These are phyloP conservation scores for Tephrocybe sp. DNA, from an alignment of 768 basidiomycete genomes.

Conservation along the genomic window DNA sequence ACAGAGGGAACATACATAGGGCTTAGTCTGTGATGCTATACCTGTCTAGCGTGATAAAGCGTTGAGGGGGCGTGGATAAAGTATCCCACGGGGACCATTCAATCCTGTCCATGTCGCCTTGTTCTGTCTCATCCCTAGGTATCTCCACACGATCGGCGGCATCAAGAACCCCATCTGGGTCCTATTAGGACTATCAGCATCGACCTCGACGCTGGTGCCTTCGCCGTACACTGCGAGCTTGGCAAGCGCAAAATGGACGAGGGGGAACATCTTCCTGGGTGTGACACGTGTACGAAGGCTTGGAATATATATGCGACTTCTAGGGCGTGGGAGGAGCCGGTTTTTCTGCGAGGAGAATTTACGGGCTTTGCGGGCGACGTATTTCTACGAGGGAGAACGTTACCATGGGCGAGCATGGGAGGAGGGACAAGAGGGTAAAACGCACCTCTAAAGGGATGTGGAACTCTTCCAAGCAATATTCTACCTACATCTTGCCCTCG, in stretches of 20 bases:
- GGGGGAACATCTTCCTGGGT: constrained; percentile 64
- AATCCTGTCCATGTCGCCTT: too few species aligned
- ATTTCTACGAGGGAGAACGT: constrained; percentile 62
- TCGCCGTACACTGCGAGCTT: constrained; percentile 32
- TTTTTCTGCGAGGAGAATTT: constrained; percentile 77
- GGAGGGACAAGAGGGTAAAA: constrained; percentile 1
- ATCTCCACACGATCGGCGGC: too few species aligned
- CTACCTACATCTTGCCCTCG: constrained; percentile 30
- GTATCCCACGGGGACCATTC: too few species aligned
- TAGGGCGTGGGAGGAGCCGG: constrained; percentile 71
- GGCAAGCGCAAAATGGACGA: constrained; percentile 50
- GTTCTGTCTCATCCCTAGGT: too few species aligned
- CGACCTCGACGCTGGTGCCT: not conserved
- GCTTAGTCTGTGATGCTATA: constrained; percentile 70
- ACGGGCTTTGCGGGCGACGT: constrained; percentile 80
- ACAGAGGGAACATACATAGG: constrained; percentile 45
- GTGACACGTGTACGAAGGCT: constrained; percentile 75
- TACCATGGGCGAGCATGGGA: not conserved
- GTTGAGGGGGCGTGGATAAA: too few species aligned
- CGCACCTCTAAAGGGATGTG: constrained; percentile 57
- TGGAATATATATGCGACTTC: constrained; percentile 86
- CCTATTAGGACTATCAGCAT: too few species aligned
- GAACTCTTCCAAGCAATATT: constrained; percentile 78
- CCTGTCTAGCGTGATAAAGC: too few species aligned
- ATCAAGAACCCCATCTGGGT: too few species aligned